A percentile compares a stretch with the other conserved stretches of the same genome.
These are phyloP conservation scores for Viola pubescens DNA, from an alignment of 441 rosid species.

Conservation along the genomic window DNA sequence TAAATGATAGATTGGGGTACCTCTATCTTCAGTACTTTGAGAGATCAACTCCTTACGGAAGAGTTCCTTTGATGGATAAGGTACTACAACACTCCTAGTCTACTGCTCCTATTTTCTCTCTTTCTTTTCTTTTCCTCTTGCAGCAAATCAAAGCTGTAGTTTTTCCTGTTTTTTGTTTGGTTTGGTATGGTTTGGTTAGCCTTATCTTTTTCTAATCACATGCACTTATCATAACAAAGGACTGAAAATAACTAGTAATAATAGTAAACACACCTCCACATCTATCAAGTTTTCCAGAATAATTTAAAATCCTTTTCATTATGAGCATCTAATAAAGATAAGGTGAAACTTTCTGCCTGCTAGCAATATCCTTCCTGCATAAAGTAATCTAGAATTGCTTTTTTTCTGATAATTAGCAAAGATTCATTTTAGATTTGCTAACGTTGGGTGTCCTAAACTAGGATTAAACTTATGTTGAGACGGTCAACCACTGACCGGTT, in stretches of 20 bases:
- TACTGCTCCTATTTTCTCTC: not conserved
- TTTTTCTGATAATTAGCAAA: not conserved
- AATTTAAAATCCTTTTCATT: constrained; percentile 16
- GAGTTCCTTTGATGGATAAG: constrained; percentile 98
- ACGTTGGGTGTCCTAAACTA: too few relatives aligned
- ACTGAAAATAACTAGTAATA: too few relatives aligned
- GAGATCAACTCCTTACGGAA: constrained; percentile 80
- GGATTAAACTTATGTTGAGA: too few relatives aligned
- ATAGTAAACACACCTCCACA: not conserved
- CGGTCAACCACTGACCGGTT: too few relatives aligned
- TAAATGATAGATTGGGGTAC: constrained; percentile 66
- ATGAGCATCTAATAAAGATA: constrained; percentile 38
- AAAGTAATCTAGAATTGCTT: too few relatives aligned
- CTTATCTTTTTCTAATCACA: not conserved
- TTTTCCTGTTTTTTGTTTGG: too few relatives aligned
- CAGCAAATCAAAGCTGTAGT: too few relatives aligned
- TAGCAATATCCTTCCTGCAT: constrained; percentile 8
- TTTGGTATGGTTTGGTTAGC: too few relatives aligned
- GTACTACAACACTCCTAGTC: constrained; percentile 23
- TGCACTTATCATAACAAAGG: constrained; percentile 6
- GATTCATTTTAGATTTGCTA: constrained; percentile 10
- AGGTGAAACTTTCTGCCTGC: constrained; percentile 30
- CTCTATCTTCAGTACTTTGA: constrained; percentile 76
- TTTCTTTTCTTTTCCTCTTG: not conserved
- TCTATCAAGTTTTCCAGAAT: constrained; percentile 22